Base-by-base conservation (phyloP, 805 yeast species). In the Yamadazyma insecticola region DNA sequence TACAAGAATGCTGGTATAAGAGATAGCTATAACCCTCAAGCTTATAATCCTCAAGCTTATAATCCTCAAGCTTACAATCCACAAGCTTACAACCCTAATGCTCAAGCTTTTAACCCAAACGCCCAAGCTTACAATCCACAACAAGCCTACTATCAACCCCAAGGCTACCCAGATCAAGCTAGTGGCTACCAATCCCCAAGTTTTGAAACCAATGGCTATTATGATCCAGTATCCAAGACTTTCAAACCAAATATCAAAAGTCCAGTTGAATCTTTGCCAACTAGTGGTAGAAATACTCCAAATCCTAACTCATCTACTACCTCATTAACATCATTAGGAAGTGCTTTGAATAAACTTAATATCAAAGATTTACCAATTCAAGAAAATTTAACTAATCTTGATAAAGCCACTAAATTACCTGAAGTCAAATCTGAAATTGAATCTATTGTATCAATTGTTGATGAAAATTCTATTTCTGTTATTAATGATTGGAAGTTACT, bases 321-420 rank as follows among this genome's bases (percentile, higher is more conserved):
- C 4, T 82, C 95, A 2, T 66, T 89, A 45, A 63, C 86, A 9
- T 80, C 89, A 5, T 65, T 88, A 37, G 74, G 76, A 44, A 73
- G 81, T 22, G 84, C 92, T 3, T 67, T 88, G 52, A 72, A 71
- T 32, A 81, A 81, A 41, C 48, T 65, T 40, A 57, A 58, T 23
- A 59, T 85, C 32, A 73, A 71, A 13, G 47, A 76, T 24, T 63
- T 83, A 7, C 95, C 96, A 14, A 64, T 87, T 36, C 70, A 81
- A 18, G 78, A 72, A 15, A 53, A 70, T 35, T 61, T 89, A 42
- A 57, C 55, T 16, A 63, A 63, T 16, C 63, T 86, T 30, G 74
- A 74, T 37, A 48, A 50, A 21, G 76, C 79, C 5, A 50, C 71
- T 21, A 63, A 72, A 39, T 54, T 77, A 22, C 58, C 75, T 8